Conservation (phyloP, 768 basidiomycete genomes). For the Ramaria sp. region DNA sequence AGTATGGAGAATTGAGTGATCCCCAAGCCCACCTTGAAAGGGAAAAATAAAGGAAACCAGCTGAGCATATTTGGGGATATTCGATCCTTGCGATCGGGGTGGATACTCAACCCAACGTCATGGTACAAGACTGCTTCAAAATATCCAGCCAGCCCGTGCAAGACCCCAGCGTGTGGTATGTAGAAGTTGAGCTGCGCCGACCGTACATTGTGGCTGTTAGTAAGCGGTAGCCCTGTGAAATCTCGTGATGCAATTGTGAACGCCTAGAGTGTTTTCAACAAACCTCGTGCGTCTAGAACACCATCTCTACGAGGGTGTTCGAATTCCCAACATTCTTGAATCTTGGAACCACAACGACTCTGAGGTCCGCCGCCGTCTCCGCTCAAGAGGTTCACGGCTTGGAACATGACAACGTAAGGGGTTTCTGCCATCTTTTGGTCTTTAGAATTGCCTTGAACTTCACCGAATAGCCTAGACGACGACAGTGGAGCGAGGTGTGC, state of each 20-base stretch:
- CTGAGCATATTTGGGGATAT: slow-evolving; percentile 96
- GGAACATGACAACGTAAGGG: slow-evolving; percentile 98
- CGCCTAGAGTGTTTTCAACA: slow-evolving; percentile 7
- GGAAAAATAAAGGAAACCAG: slow-evolving; percentile 98
- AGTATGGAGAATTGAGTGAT: neutral
- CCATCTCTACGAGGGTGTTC: slow-evolving; percentile 83
- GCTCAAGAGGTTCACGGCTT: slow-evolving; percentile 82
- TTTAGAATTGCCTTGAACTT: slow-evolving; percentile 50
- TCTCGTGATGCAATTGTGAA: neutral
- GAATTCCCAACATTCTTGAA: slow-evolving; percentile 98
- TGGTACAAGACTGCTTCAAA: slow-evolving; percentile 92
- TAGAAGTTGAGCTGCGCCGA: slow-evolving; percentile 80
- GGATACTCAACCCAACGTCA: slow-evolving; percentile 87
- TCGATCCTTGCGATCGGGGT: slow-evolving; percentile 77
- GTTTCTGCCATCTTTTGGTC: slow-evolving; percentile 72
- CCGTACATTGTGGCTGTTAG: slow-evolving; percentile 94
- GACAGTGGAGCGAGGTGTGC: slow-evolving; percentile 91
- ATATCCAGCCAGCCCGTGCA: slow-evolving; percentile 94
- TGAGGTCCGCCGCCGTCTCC: slow-evolving; percentile 50
- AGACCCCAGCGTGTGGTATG: slow-evolving; percentile 87
- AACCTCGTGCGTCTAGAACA: slow-evolving; percentile 63
- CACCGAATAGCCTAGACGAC: slow-evolving; percentile 84
- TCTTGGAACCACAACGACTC: slow-evolving; percentile 64
- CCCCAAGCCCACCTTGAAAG: slow-evolving; percentile 52
- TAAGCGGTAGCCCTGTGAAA: slow-evolving; percentile 66